phyloP scores from a whole-genome alignment of 768 basidiomycete genomes.

The Tubosaeta sp. region DNA sequence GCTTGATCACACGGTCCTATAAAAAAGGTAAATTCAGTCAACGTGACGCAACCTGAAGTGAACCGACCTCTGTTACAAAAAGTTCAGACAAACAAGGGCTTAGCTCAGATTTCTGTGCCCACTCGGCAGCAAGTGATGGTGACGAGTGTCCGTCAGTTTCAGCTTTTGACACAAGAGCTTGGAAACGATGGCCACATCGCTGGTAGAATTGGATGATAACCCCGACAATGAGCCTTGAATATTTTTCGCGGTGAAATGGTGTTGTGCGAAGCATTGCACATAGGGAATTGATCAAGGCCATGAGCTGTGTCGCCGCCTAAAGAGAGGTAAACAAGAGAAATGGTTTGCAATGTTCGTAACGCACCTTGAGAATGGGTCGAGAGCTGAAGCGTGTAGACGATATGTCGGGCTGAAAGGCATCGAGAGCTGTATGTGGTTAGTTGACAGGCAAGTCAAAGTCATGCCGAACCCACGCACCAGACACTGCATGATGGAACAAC shows the following conservation, averaged over 20 bases:
- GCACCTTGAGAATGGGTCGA: slow-evolving; percentile 77
- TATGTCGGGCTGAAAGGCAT: slow-evolving; percentile 84
- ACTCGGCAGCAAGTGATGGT: slow-evolving; percentile 62
- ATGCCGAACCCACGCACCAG: slow-evolving; percentile 43
- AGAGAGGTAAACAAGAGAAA: slow-evolving; percentile 4
- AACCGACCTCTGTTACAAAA: slow-evolving; percentile 47
- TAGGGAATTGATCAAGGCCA: slow-evolving; percentile 87
- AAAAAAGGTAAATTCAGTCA: slow-evolving; percentile 1
- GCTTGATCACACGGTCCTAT: slow-evolving; percentile 43
- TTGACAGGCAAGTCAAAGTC: background rate
- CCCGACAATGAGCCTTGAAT: slow-evolving; percentile 87
- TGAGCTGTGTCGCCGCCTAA: slow-evolving; percentile 78
- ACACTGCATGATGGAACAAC: slow-evolving; percentile 82
- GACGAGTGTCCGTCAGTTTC: slow-evolving; percentile 38
- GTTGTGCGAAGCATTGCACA: slow-evolving; percentile 88
- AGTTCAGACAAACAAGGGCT: slow-evolving; percentile 69
- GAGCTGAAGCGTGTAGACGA: slow-evolving; percentile 57
- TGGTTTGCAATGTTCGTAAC: background rate
- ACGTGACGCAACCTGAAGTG: background rate
- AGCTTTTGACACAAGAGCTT: slow-evolving; percentile 56
- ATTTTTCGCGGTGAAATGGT: slow-evolving; percentile 93
- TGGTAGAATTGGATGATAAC: slow-evolving; percentile 97
- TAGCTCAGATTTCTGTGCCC: slow-evolving; percentile 86
- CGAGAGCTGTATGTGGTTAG: slow-evolving; percentile 50
- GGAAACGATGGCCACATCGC: slow-evolving; percentile 84